Evolutionary conservation across 441 rosid species (phyloP).

Genomic region (Adansonia gregorii): DNA sequence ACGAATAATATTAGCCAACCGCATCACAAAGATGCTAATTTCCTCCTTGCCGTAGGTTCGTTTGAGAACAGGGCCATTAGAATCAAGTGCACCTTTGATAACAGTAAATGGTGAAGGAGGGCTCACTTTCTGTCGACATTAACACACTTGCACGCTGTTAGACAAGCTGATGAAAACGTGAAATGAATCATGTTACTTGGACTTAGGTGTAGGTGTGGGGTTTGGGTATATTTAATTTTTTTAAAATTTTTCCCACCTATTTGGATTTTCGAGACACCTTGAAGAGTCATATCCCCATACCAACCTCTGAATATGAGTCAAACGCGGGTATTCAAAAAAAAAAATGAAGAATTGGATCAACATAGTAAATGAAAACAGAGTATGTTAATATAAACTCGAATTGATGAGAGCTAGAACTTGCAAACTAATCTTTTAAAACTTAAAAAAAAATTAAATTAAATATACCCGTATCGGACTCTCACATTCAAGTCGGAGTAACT

Average conservation of each 20-base stretch:
- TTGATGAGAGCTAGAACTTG: not conserved
- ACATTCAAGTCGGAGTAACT: too few relatives aligned
- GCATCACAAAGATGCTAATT: slow-evolving; percentile 65
- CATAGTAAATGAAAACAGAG: too few relatives aligned
- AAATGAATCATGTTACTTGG: not conserved
- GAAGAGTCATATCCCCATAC: too few relatives aligned
- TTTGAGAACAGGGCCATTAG: slow-evolving; percentile 67
- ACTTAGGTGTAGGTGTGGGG: too few relatives aligned
- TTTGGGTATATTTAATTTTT: too few relatives aligned
- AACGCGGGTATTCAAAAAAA: too few relatives aligned
- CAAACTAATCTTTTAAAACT: not conserved
- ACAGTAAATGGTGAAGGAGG: slow-evolving; percentile 74
- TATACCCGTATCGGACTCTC: too few relatives aligned
- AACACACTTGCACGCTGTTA: not conserved
- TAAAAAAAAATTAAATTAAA: too few relatives aligned
- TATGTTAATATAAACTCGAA: not conserved
- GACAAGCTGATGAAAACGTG: not conserved
- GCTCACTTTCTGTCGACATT: slow-evolving; percentile 60
- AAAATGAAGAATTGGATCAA: too few relatives aligned
- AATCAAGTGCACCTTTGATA: slow-evolving; percentile 70
- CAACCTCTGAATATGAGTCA: too few relatives aligned
- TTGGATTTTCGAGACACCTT: too few relatives aligned
- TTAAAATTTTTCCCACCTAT: too few relatives aligned
- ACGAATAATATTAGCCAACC: slow-evolving; percentile 50
- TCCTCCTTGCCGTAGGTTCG: slow-evolving; percentile 67